phyloP scores from a whole-genome alignment of 345 rosid genomes.

The Punica granatum region DNA sequence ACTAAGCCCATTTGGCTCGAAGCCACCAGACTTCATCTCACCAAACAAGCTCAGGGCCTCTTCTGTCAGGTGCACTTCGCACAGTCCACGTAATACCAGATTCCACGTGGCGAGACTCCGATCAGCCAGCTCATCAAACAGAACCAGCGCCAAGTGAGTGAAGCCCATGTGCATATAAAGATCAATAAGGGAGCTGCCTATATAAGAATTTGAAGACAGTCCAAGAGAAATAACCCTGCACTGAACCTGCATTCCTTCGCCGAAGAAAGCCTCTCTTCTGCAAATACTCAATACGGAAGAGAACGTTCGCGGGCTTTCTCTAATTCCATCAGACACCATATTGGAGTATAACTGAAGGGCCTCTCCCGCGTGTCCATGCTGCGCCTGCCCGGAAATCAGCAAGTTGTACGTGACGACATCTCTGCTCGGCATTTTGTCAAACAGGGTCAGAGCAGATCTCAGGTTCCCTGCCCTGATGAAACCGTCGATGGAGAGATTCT shows the following conservation, averaged over 20 bases:
- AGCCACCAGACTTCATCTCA: constrained; percentile 40
- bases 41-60: constrained; percentile 30
- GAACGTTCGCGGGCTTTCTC: constrained; percentile 58
- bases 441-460: constrained; percentile 36
- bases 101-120: constrained; percentile 57
- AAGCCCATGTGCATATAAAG: constrained; percentile 40
- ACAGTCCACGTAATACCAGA: constrained; percentile 40
- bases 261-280: constrained; percentile 25
- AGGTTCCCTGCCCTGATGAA: constrained; percentile 34
- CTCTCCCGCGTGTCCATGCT: constrained; percentile 24
- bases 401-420: constrained; percentile 64
- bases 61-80: constrained; percentile 29
- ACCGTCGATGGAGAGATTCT: constrained; percentile 34
- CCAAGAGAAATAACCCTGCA: constrained; percentile 60
- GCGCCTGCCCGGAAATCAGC: constrained; percentile 49
- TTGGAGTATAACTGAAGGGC: constrained; percentile 39
- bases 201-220: constrained; percentile 40
- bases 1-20: constrained; percentile 48
- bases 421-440: constrained; percentile 46
- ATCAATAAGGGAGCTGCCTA: constrained; percentile 55
- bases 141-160: constrained; percentile 29
- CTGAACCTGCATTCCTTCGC: constrained; percentile 63
- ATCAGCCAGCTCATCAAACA: constrained; percentile 61
- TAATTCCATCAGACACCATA: constrained; percentile 45
- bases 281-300: constrained; percentile 64